Conservation (phyloP, 1,139 yeast species). For the Torulaspora globosa region DNA sequence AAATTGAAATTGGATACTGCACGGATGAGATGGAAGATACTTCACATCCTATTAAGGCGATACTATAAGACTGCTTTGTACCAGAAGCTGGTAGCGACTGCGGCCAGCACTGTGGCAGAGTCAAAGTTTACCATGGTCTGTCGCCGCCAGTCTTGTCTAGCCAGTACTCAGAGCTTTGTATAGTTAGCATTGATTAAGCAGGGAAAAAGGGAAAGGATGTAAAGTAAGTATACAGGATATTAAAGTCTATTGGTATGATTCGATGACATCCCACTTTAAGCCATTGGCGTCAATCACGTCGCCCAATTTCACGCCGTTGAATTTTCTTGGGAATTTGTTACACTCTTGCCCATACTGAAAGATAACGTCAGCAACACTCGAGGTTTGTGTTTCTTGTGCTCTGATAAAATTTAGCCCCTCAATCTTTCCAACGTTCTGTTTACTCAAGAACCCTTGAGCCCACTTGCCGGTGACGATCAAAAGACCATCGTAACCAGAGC, state of each 20-base stretch:
- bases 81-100: too few relatives aligned
- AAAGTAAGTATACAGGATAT: neutral
- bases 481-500: constrained; percentile 41
- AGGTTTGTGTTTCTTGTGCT: constrained; percentile 22
- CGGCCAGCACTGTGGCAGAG: too few relatives aligned
- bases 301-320: constrained; percentile 24
- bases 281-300: constrained; percentile 26
- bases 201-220: too few relatives aligned
- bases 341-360: constrained; percentile 35
- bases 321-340: constrained; percentile 33
- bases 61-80: too few relatives aligned
- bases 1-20: constrained; percentile 1
- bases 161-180: neutral
- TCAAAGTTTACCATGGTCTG: too few relatives aligned
- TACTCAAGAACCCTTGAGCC: constrained; percentile 50
- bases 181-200: too few relatives aligned
- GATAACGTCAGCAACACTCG: constrained; percentile 13
- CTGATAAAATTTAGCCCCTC: constrained; percentile 31
- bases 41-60: too few relatives aligned
- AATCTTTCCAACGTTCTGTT: constrained; percentile 31
- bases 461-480: constrained; percentile 50
- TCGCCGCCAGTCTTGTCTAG: too few relatives aligned
- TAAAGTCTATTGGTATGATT: constrained; percentile 20
- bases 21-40: too few relatives aligned
- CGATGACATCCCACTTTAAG: constrained; percentile 33